Base-by-base conservation (phyloP, 1,139 yeast species). In the Magnusiomyces tetraspermus region DNA sequence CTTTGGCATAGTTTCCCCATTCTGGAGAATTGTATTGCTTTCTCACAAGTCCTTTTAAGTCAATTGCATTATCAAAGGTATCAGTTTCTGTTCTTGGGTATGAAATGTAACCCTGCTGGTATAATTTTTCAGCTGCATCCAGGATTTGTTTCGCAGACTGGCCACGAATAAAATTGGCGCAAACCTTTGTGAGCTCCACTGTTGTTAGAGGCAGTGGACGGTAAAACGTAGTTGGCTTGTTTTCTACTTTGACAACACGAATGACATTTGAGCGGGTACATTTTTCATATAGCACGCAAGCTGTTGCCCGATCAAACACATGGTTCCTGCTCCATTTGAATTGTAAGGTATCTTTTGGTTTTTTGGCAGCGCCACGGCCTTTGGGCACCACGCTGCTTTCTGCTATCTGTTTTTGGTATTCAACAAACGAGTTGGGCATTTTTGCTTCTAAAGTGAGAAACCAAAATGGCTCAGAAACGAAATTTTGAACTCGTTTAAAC, bases 71-170 rank as follows among this genome's bases (percentile, higher is more conserved):
- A 1, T 96, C 96, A 62, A 86, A 94, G 31, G 72, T 78, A 66
- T 94, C 97, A 0, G 99, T 94, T 66, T 94, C 99, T 0, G 99
- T 94, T 72, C 99, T 84, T 2, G 99, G 99, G 64, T 94, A 94
- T 0, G 97, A 89, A 2, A 94, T 73, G 62, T 80, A 87, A 0
- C 98, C 98, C 52, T 78, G 75, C 54, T 85, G 89, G 65, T 94
- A 94, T 28, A 94, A 74, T 58, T 77, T 78, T 68, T 94, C 98
- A 0, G 99, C 97, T 0, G 58, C 48, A 53, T 82, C 88, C 61
- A 92, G 71, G 1, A 96, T 81, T 48, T 77, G 77, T 62, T 90
- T 90, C 1, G 98, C 94, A 62, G 88, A 79, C 75, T 88, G 72
- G 59, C 82, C 84, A 63, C 90, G 80, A 60, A 72, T 78, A 45